Evolutionary conservation across 768 basidiomycete genomes (phyloP), one percentile per base, ranked within the genome.

Genomic region (Dendrothele bispora): DNA sequence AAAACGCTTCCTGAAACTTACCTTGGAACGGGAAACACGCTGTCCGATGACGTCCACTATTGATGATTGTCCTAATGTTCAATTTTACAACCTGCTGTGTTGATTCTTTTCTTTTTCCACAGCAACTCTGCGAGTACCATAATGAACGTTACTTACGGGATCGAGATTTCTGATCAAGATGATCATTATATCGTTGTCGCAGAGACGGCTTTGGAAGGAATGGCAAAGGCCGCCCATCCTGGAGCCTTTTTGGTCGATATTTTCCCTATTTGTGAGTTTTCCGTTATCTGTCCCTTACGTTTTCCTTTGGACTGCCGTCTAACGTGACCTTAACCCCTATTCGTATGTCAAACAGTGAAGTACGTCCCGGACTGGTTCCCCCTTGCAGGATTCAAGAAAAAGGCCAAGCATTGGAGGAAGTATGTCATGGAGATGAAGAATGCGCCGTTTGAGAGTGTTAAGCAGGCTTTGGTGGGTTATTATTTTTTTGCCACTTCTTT

Each of bases 171-270:
- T 7, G 64, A 70, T 7, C 58, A 66, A 18, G 64, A 68, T 1
- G 79, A 80, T 49, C 62, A 61, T 22, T 80, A 79, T 54, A 67
- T 81, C n/a, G 62, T 65, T 3, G 67, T 79, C 15, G 79, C 78
- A 1, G 80, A 81, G 59, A 72, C 65, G 39, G 78, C 78, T 10
- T 54, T 80, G 22, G 72, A 73, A 14, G 74, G 75, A 2, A 74
- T 79, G 72, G 70, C 70, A 2, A 68, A 73, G 56, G 79, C 78
- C 0, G 70, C 73, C 7, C 70, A 68, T 50, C 78, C 77, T 1
- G 80, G 80, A 4, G 75, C 75, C 3, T 82, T 80, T 55, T 58
- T 80, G 7, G 80, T 82, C 10, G 72, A 77, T 46, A 52, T 77
- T 25, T 60, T 80, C 35, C 78, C 78, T n/a, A 61, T 66, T 46